Conservation (phyloP, 768 basidiomycete genomes). For the Tylopilus sp. region DNA sequence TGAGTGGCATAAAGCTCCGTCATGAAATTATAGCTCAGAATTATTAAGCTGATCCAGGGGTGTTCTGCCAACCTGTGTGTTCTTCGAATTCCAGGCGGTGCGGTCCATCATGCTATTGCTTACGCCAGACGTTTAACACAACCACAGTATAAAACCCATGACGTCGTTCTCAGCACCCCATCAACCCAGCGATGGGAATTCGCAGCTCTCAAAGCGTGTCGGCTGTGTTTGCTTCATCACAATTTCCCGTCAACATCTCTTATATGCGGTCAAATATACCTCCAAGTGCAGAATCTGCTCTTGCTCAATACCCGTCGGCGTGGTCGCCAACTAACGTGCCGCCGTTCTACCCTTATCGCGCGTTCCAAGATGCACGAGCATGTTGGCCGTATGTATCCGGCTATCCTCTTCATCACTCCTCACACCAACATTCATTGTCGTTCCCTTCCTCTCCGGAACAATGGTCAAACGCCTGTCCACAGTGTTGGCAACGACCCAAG, state of each 20-base stretch:
- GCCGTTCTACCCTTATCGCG: background rate
- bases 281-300: too few species aligned
- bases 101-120: background rate
- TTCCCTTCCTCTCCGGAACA: background rate
- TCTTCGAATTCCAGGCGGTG: too few species aligned
- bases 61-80: conserved; percentile 2
- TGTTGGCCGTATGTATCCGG: background rate
- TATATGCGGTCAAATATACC: background rate
- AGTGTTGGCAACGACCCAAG: conserved; percentile 13
- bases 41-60: background rate
- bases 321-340: background rate
- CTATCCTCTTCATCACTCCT: background rate
- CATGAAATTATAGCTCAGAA: too few species aligned
- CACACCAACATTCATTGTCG: background rate
- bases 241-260: background rate
- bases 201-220: conserved; percentile 5
- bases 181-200: background rate
- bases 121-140: background rate
- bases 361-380: background rate
- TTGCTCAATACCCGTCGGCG: background rate
- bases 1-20: background rate
- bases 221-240: background rate
- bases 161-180: background rate
- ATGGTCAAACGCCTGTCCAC: conserved; percentile 13
- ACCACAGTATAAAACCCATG: too few species aligned